Conservation (phyloP, 192 early-diverging fungal species). For the Entomortierella lignicola region DNA sequence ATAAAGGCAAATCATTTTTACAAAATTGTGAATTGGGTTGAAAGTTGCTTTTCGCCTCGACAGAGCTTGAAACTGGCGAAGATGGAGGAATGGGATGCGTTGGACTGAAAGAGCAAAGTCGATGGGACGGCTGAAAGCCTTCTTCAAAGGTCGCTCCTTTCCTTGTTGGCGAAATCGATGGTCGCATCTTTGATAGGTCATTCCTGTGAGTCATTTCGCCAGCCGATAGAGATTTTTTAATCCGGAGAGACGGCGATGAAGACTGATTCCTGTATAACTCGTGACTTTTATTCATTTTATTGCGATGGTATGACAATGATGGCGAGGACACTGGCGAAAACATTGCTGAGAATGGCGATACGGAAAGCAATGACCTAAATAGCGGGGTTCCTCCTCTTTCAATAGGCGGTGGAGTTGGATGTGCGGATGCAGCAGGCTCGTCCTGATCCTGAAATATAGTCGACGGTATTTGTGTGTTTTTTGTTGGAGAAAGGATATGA, state of each 20-base stretch:
- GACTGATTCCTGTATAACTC: not conserved
- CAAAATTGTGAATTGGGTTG: not conserved
- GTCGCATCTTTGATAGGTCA: not conserved
- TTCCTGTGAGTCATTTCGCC: not conserved
- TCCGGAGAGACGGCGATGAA: not conserved
- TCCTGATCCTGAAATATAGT: not conserved
- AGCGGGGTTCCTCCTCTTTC: constrained; percentile 28
- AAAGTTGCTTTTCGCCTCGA: not conserved
- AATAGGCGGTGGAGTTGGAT: not conserved
- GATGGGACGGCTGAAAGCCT: not conserved
- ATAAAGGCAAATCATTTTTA: not conserved
- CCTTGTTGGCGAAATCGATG: not conserved
- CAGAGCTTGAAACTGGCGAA: not conserved
- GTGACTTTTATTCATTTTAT: constrained; percentile 1
- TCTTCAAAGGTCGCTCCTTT: not conserved
- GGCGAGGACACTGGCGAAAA: constrained; percentile 13
- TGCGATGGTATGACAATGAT: not conserved
- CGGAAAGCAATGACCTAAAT: constrained; percentile 33
- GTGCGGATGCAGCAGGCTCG: not conserved
- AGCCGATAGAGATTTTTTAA: constrained; percentile 2
- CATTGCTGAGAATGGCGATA: constrained; percentile 42
- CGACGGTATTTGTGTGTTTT: not conserved
- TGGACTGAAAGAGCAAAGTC: constrained; percentile 24
- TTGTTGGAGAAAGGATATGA: constrained; percentile 11
- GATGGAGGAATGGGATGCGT: not conserved